These are phyloP conservation scores for Ogataea wickerhamii DNA, from an alignment of 805 yeast species.

Conservation along the genomic window DNA sequence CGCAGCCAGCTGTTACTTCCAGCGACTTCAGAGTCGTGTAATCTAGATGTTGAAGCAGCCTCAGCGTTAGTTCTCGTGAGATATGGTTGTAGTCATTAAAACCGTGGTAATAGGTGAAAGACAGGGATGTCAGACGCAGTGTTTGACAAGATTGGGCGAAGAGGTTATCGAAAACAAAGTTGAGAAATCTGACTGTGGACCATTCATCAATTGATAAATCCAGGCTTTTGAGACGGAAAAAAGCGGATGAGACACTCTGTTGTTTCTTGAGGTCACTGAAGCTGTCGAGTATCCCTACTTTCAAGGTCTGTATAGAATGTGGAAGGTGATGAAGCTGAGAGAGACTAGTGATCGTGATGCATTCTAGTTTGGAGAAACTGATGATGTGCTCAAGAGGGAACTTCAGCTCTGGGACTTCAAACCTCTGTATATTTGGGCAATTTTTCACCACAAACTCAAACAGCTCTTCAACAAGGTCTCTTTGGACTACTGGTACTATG, in stretches of 20 bases:
- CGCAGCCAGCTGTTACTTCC: conserved; percentile 55
- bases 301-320: conserved; percentile 14
- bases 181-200: conserved; percentile 34
- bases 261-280: conserved; percentile 2
- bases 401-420: conserved; percentile 11
- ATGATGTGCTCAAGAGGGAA: conserved; percentile 4
- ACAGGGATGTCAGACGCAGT: conserved; percentile 32
- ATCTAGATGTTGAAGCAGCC: conserved; percentile 32
- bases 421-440: conserved; percentile 12
- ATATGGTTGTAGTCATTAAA: conserved; percentile 38
- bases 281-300: conserved; percentile 11
- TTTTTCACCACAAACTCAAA: conserved; percentile 21
- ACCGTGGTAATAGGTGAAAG: conserved; percentile 45
- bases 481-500: conserved; percentile 30
- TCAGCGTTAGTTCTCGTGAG: conserved; percentile 29
- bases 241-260: conserved; percentile 1
- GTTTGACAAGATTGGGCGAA: not conserved
- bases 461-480: conserved; percentile 19
- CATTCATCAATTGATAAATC: conserved; percentile 16
- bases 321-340: conserved; percentile 20
- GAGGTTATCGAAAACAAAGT: conserved; percentile 21
- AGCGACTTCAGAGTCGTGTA: conserved; percentile 34
- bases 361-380: conserved; percentile 7
- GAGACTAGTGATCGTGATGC: conserved; percentile 18
- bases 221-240: conserved; percentile 10